phyloP scores from a whole-genome alignment of 176 grass and related monocot genomes.

The Musa beccarii region DNA sequence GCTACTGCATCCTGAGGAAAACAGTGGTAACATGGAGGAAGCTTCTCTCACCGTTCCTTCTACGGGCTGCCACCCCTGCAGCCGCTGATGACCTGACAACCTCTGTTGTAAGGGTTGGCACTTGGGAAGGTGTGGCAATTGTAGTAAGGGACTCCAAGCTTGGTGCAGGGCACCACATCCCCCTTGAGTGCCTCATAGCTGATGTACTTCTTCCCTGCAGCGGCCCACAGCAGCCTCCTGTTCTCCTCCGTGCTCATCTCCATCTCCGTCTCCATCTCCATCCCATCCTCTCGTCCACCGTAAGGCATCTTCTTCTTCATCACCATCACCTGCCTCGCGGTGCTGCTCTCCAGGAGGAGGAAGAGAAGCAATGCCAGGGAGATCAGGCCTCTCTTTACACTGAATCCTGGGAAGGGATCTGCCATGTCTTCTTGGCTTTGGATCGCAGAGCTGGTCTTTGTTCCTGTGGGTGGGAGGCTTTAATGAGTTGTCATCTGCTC shows the following conservation, averaged over 20 bases:
- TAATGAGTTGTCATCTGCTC: neutral
- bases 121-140: constrained; percentile 11
- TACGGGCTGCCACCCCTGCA: constrained; percentile 3
- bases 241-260: constrained; percentile 2
- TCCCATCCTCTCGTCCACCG: neutral
- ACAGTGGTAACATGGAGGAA: too few species aligned
- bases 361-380: neutral
- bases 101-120: constrained; percentile 10
- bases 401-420: too few species aligned
- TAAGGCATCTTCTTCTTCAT: neutral
- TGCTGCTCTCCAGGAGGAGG: neutral
- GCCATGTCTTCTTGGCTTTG: neutral
- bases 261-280: constrained; percentile 1
- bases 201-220: constrained; percentile 5
- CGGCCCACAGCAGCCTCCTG: constrained; percentile 8
- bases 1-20: too few species aligned
- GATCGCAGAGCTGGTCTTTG: neutral
- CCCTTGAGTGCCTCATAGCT: constrained; percentile 16
- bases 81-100: constrained; percentile 7
- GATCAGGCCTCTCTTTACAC: neutral
- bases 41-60: too few species aligned
- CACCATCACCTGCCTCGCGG: neutral
- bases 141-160: constrained; percentile 18
- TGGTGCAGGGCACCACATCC: constrained; percentile 15
- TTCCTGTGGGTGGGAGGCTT: neutral